Conservation (phyloP, 805 yeast species). For the Myxozyma geophila region DNA sequence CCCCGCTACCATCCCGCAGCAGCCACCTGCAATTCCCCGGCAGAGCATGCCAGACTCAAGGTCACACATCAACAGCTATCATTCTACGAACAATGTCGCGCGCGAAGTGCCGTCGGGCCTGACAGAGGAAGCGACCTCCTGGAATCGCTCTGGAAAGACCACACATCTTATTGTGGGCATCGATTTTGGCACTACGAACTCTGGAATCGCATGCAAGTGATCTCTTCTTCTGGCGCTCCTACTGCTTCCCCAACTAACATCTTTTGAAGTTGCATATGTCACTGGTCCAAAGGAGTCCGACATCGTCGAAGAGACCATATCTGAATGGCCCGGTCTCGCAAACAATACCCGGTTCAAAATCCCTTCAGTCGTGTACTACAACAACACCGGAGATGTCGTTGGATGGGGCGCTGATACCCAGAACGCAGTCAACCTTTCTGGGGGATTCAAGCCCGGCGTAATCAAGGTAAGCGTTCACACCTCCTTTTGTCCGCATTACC, state of each 20-base stretch:
- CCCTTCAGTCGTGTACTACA: slow-evolving; percentile 30
- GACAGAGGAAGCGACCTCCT: not conserved
- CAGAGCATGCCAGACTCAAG: not conserved
- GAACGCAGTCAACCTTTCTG: slow-evolving; percentile 8
- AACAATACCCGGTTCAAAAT: slow-evolving; percentile 24
- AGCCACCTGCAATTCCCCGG: not conserved
- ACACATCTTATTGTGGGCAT: slow-evolving; percentile 29
- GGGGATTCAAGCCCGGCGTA: slow-evolving; percentile 20
- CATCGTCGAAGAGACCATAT: slow-evolving; percentile 2
- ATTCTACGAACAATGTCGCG: not conserved
- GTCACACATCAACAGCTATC: not conserved
- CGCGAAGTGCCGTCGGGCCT: slow-evolving; percentile 2
- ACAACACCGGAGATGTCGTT: slow-evolving; percentile 19
- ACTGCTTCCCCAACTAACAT: not conserved
- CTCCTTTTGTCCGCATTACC: too few relatives aligned
- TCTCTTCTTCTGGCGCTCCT: not conserved
- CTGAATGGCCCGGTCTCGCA: slow-evolving; percentile 31
- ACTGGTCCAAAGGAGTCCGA: slow-evolving; percentile 11
- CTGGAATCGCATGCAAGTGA: slow-evolving; percentile 31
- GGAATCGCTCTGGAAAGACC: not conserved
- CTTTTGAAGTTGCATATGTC: slow-evolving; percentile 5
- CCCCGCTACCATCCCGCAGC: too few relatives aligned
- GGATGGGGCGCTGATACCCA: slow-evolving; percentile 31
- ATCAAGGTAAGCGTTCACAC: slow-evolving; percentile 9
- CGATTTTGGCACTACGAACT: slow-evolving; percentile 34